Evolutionary conservation across 176 grass and related monocot species (phyloP).

Genomic region (Ensete ventricosum): DNA sequence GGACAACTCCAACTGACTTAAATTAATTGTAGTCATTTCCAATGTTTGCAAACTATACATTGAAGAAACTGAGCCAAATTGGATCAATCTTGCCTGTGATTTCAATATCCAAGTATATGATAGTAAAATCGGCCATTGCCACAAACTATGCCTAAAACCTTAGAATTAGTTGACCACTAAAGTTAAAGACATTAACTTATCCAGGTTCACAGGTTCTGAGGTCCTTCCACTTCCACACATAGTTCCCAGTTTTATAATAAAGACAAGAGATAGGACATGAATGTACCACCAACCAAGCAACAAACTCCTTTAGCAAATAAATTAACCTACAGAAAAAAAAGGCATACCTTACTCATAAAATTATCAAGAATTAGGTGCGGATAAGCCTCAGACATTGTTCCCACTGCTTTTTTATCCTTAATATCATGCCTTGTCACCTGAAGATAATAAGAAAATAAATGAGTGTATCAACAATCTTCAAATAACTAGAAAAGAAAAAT

Average conservation of each 20-base stretch:
- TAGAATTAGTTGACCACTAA: background rate
- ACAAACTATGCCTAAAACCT: background rate
- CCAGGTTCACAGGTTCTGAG: background rate
- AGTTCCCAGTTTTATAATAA: background rate
- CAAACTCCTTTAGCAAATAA: background rate
- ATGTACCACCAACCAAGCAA: background rate
- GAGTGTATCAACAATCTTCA: background rate
- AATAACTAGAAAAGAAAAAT: background rate
- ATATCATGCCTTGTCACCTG: constrained; percentile 88
- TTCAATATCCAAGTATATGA: background rate
- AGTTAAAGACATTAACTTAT: background rate
- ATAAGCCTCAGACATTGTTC: constrained; percentile 94
- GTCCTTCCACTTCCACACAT: background rate
- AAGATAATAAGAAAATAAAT: constrained; percentile 4
- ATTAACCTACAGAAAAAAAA: background rate
- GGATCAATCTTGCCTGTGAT: background rate
- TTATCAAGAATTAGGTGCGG: constrained; percentile 86
- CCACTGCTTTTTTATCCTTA: constrained; percentile 80
- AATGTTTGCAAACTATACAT: background rate
- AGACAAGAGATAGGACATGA: background rate
- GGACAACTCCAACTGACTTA: background rate
- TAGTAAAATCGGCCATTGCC: background rate
- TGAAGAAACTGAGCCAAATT: background rate
- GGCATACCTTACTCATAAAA: constrained; percentile 52
- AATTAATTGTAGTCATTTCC: no score